Conservation (phyloP, 495 filamentous ascomycete genomes). For the Podospora conica region DNA sequence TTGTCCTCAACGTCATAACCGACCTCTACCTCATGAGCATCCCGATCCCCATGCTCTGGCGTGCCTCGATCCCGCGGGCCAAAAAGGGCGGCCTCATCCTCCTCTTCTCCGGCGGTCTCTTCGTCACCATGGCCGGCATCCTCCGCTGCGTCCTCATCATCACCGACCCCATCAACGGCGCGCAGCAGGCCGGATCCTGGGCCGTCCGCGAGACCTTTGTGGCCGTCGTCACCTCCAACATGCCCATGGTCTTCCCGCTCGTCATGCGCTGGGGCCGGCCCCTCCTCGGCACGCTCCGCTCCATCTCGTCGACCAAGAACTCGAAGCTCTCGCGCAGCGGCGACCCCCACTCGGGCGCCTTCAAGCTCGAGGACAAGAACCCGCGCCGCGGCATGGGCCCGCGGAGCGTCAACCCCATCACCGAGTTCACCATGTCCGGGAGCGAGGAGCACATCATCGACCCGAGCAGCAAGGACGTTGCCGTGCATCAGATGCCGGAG, state of each 20-base stretch:
- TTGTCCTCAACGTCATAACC: conserved; percentile 44
- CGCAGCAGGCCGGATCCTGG: conserved; percentile 41
- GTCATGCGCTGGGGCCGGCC: conserved; percentile 32
- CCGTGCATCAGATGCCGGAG: not conserved
- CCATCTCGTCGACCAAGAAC: conserved; percentile 21
- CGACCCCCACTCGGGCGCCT: conserved; percentile 17
- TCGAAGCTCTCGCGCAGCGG: conserved; percentile 21
- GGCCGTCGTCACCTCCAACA: conserved; percentile 46
- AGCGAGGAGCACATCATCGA: conserved; percentile 46
- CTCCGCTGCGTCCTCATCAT: conserved; percentile 45
- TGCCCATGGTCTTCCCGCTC: conserved; percentile 49
- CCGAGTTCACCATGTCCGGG: conserved; percentile 43
- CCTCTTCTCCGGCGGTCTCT: conserved; percentile 45
- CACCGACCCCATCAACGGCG: conserved; percentile 37
- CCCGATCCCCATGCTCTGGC: conserved; percentile 50
- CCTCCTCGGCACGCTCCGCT: conserved; percentile 28
- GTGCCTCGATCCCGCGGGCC: conserved; percentile 33
- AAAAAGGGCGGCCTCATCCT: conserved; percentile 46
- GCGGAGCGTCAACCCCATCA: conserved; percentile 39
- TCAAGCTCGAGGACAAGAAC: conserved; percentile 32
- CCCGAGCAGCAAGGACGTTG: conserved; percentile 5
- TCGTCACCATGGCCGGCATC: conserved; percentile 44
- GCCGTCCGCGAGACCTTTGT: conserved; percentile 48
- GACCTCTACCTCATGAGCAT: conserved; percentile 50
- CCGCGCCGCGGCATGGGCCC: conserved; percentile 38